These are phyloP conservation scores for Papilionanthe hybrid DNA, from an alignment of 116 monocot species.

Conservation along the genomic window DNA sequence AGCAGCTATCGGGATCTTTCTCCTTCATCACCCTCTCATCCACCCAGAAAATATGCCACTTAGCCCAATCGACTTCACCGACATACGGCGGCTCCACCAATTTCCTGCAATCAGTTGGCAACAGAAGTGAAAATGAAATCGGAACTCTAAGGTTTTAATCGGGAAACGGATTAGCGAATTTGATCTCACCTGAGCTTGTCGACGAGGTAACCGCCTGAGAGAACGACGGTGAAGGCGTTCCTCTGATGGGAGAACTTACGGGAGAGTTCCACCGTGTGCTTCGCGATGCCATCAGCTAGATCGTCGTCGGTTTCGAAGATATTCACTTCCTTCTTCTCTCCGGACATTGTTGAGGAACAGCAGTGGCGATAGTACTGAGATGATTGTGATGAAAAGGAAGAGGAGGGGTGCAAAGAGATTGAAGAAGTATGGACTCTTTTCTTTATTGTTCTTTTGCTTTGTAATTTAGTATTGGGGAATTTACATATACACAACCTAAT, in stretches of 20 bases:
- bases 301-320: constrained; percentile 60
- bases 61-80: constrained; percentile 67
- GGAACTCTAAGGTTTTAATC: background rate
- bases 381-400: background rate
- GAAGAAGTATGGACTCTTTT: too few species aligned
- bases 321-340: constrained; percentile 1
- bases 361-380: background rate
- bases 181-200: constrained; percentile 50
- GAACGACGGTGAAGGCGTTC: constrained; percentile 66
- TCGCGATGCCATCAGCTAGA: constrained; percentile 53
- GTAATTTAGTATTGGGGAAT: too few species aligned
- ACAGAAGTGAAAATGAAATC: constrained; percentile 2
- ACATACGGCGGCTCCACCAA: constrained; percentile 61
- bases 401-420: background rate
- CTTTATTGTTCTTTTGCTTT: too few species aligned
- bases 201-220: constrained; percentile 86
- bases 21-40: constrained; percentile 87
- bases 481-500: too few species aligned
- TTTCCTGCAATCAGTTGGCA: constrained; percentile 40
- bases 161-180: background rate
- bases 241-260: constrained; percentile 49
- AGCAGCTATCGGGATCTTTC: constrained; percentile 75
- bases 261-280: constrained; percentile 65
- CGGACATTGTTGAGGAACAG: background rate
- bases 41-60: constrained; percentile 95